Percentiles rank a stretch among this genome's conserved stretches.
These are phyloP conservation scores for Syzygium oleosum DNA, from an alignment of 345 rosid species.

Conservation along the genomic window DNA sequence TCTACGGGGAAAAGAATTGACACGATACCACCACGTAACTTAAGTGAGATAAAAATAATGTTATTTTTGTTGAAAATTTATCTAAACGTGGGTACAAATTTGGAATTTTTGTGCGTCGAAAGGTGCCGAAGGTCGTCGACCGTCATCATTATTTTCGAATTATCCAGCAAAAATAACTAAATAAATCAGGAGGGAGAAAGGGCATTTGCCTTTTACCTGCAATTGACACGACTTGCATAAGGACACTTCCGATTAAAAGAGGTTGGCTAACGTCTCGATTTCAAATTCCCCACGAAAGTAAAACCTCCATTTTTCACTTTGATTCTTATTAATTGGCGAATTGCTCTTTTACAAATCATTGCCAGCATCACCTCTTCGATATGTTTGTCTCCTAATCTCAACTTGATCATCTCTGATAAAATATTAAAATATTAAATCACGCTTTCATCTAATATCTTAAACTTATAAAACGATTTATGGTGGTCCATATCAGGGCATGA, in stretches of 20 bases:
- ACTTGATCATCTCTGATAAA: background rate
- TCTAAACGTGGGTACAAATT: no score
- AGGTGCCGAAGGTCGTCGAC: background rate
- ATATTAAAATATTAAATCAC: no score
- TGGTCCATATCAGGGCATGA: no score
- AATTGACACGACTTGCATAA: background rate
- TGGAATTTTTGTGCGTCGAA: background rate
- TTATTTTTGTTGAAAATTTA: no score
- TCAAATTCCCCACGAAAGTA: background rate
- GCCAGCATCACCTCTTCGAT: background rate
- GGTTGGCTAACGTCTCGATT: background rate
- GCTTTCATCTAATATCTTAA: no score
- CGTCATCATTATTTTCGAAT: background rate
- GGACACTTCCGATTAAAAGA: background rate
- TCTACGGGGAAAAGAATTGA: no score
- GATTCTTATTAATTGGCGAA: background rate
- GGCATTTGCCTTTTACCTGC: background rate
- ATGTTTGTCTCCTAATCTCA: background rate
- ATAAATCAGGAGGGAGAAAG: background rate
- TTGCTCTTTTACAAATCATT: background rate
- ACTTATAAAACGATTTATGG: no score
- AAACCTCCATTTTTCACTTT: background rate
- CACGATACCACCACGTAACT: no score
- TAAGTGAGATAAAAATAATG: no score
- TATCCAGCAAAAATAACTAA: background rate